Base-by-base conservation (phyloP, 345 rosid genomes). In the Carallia brachiata region DNA sequence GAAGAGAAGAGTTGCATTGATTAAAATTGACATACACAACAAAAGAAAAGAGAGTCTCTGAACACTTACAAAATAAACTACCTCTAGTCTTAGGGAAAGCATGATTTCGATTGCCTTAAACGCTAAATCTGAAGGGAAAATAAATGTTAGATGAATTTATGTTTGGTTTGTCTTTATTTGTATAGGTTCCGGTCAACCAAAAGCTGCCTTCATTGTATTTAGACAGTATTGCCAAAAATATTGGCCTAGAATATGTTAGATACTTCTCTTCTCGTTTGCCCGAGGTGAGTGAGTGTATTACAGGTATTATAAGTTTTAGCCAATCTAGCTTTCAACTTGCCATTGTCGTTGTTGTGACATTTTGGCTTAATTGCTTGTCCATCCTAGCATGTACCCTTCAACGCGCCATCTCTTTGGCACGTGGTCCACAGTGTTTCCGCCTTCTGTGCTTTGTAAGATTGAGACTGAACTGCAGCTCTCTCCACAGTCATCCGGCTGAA, bases 371-470 rank as follows among this genome's bases (percentile, higher is more conserved):
- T 57, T n/a, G 37, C 32, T 53, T 47, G 89, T 90, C 56, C 85
- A 89, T 44, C 96, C 96, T 61, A 79, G 78, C 67, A 60, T 80
- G 73, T 81, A 87, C 78, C 74, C 84, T 76, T 82, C 98, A 16
- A 89, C 90, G 99, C 95, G 89, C 16, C 98, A 89, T 70, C 84
- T 96, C 44, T 96, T 96, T 84, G 95, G 97, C 67, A 96, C 99
- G 31, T 96, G 99, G 99, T 86, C 94, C 9, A 34, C 88, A 27
- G 96, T 90, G 44, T 96, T 96, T 72, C 97, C 98, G 2, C 70
- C 84, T 27, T 69, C 86, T 28, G 90, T 88, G 12, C 87, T 96
- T 67, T 75, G 72, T 36, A 84, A 89, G 90, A 92, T 96, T 47
- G 96, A 91, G 75, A 61, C 71, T 30, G 89, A 90, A 60, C 79